Base-by-base conservation (phyloP, 2,329 filamentous ascomycete genomes). In the Colletotrichum sp. region DNA sequence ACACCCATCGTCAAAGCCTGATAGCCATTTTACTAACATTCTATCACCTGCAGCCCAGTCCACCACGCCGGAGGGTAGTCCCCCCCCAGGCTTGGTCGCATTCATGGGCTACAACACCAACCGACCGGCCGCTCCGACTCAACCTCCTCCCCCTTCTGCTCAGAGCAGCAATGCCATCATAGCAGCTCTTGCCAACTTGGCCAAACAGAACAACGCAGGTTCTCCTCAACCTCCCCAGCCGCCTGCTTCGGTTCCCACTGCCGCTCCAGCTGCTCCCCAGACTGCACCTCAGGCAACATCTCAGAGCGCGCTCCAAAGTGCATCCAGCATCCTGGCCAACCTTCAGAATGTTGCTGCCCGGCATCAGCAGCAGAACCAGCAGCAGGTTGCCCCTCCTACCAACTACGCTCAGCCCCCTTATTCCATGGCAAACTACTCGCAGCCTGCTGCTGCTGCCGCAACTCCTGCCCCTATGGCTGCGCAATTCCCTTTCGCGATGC, bases 111-210 rank as follows among this genome's bases (percentile, higher is more conserved):
- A 68, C 77, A 80, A 72, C 39, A 59, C 55, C 59, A 59, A 75
- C 49, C 28, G 65, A 62, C 78, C 76, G 80, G 82, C 78, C 77
- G 80, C 81, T 70, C 81, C 81, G 55, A 79, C 86, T 71, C 86
- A 89, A 28, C 82, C 84, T 9, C 79, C 82, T 68, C 82, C 81
- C 64, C 81, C 85, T 75, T 83, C 82, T 77, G 84, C 89, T 72
- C 89, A 88, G 59, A 85, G 83, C 71, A 85, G 88, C 77, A 85
- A 87, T 77, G 93, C 92, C 79, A 96, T 97, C 80, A 89, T 96
- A 85, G 94, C 95, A 83, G 94, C 94, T 60, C 90, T 97, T 78
- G 94, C 95, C 78, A 95, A 95, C 81, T 94, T 97, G 86, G 94
- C 94, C 52, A 93, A 94, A 78, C 93, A 95, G 84, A 95, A 93